Evolutionary conservation across 2,329 filamentous ascomycete genomes (phyloP).

Genomic region (Colletotrichum chlorophyti): DNA sequence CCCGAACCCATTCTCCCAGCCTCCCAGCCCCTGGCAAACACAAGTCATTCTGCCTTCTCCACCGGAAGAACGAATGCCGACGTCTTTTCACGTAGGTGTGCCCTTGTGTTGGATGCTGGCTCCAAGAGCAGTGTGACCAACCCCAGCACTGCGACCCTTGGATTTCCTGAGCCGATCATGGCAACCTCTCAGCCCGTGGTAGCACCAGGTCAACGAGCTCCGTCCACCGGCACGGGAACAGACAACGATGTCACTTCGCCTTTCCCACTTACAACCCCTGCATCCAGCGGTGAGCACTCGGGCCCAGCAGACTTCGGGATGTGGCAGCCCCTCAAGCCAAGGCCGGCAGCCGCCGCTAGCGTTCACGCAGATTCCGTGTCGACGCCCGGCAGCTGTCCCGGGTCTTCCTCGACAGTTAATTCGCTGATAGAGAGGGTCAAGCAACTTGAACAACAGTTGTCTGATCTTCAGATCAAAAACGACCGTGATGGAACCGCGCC

Average conservation of each 20-base stretch:
- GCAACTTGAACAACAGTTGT: constrained; percentile 51
- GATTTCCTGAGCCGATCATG: constrained; percentile 5
- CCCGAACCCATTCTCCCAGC: not conserved
- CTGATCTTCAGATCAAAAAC: not conserved
- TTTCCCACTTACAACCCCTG: not conserved
- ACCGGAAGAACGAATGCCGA: too few species aligned
- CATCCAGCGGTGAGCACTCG: not conserved
- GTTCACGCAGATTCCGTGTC: constrained; percentile 10
- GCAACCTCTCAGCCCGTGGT: constrained; percentile 8
- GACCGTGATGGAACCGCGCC: not conserved
- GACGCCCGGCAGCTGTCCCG: constrained; percentile 29
- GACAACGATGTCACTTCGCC: not conserved
- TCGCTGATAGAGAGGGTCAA: constrained; percentile 45
- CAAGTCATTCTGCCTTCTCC: not conserved
- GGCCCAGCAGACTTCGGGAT: constrained; percentile 2
- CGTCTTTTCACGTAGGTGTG: too few species aligned
- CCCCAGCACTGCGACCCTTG: not conserved
- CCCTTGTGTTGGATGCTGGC: too few species aligned
- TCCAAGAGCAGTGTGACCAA: not conserved
- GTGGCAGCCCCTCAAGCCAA: not conserved
- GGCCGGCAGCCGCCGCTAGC: not conserved
- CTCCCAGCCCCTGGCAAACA: not conserved
- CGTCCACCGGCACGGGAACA: not conserved
- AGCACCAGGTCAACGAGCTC: not conserved
- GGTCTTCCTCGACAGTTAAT: constrained; percentile 34